Evolutionary conservation across 805 yeast species (phyloP).

Genomic region (Candida boidinii): DNA sequence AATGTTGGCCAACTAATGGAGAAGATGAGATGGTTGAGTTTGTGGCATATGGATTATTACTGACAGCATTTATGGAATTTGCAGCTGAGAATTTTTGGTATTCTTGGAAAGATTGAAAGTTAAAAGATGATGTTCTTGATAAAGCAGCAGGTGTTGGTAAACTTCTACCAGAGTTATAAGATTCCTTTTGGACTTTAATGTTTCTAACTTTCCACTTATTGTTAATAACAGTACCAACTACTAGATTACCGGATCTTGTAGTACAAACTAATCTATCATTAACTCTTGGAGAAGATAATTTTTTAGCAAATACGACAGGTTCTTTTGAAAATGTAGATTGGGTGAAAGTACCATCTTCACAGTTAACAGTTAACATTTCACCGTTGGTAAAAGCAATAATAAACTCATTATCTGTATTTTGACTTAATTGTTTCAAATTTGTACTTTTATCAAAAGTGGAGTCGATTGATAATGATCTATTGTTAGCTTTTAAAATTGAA

Average conservation of each 20-base stretch:
- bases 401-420: slow-evolving; percentile 32
- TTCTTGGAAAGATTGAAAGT: slow-evolving; percentile 10
- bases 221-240: slow-evolving; percentile 58
- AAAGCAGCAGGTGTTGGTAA: slow-evolving; percentile 30
- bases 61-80: too few species aligned
- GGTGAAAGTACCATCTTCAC: slow-evolving; percentile 37
- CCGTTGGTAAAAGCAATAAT: slow-evolving; percentile 47
- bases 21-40: slow-evolving; percentile 1
- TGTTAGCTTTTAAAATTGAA: slow-evolving; percentile 2
- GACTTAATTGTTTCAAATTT: slow-evolving; percentile 18
- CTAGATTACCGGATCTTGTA: slow-evolving; percentile 37
- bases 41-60: too few species aligned
- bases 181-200: slow-evolving; percentile 37
- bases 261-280: slow-evolving; percentile 61
- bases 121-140: slow-evolving; percentile 17
- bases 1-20: not conserved
- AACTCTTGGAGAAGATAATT: slow-evolving; percentile 61
- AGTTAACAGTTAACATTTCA: slow-evolving; percentile 36
- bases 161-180: slow-evolving; percentile 34
- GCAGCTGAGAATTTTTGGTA: slow-evolving; percentile 7
- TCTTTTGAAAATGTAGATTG: slow-evolving; percentile 22
- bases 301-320: slow-evolving; percentile 42
- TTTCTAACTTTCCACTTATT: slow-evolving; percentile 55
- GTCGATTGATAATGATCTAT: slow-evolving; percentile 21
- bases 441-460: slow-evolving; percentile 23